Evolutionary conservation across 2,329 filamentous ascomycete genomes (phyloP), one percentile per base, ranked within the genome.

Genomic region (Fusarium sp.): DNA sequence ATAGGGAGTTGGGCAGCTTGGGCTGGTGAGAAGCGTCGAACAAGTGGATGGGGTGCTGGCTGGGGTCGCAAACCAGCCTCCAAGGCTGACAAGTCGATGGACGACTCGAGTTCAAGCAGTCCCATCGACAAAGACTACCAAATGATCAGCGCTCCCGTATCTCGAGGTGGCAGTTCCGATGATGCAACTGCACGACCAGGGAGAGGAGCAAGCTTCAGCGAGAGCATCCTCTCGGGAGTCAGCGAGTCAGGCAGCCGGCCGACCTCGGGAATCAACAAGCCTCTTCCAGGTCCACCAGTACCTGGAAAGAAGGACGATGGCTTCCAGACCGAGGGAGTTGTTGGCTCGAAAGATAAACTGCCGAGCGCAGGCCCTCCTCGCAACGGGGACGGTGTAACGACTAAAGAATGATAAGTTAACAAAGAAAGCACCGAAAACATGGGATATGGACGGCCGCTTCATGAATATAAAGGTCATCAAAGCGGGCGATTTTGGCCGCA

Each of bases 11-110:
- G 91, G 91, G 90, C 91, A 4, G 83, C 86, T 0, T 93, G 91
- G 91, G 90, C 91, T 4, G 91, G 91, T 56, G 93, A 96, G 84
- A 96, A 95, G 84, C 87, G 92, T 72, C 93, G 92, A 78, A 79
- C 80, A 7, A 84, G 82, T n/a, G 86, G 82, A 52, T 84, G 86
- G 79, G 86, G 81, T 31, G 81, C 78, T 31, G 81, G 82, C 51
- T 85, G 84, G 81, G 83, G 83, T 55, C 64, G 83, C 44, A 81
- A 80, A 74, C 79, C 80, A 64, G 75, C 65, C 18, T 38, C 64
- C 39, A 82, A 80, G 77, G 78, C 79, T 24, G 78, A 78, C 42
- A 82, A 80, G 22, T 78, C 80, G 14, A 69, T 79, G 26, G 56
- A 66, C 31, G 82, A 82, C 35, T 79, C 82, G 8, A 77, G 78